phyloP scores from a whole-genome alignment of 2,329 filamentous ascomycete species.

The Arachnomyces sp. region DNA sequence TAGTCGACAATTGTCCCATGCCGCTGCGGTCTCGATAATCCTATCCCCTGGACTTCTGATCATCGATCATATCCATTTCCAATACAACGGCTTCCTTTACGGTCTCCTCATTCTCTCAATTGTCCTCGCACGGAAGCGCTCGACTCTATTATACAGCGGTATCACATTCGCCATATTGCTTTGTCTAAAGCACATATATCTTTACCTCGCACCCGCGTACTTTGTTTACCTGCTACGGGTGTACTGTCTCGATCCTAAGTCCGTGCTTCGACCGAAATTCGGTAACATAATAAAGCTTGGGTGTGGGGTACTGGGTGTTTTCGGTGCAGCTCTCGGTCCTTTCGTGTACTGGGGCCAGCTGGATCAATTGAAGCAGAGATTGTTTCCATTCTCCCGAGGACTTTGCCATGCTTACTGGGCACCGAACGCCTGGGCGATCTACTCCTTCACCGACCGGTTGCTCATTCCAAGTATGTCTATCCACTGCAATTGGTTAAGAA shows the following conservation, averaged over 20 bases:
- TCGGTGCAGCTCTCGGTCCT: conserved; percentile 77
- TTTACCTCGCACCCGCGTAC: conserved; percentile 92
- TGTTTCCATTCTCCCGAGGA: conserved; percentile 91
- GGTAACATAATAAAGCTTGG: conserved; percentile 79
- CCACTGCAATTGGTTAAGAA: neutral
- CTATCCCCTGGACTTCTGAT: conserved; percentile 89
- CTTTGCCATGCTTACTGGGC: conserved; percentile 98
- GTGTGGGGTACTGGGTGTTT: conserved; percentile 59
- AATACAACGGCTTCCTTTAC: conserved; percentile 97
- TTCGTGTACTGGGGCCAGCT: conserved; percentile 77
- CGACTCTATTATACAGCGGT: conserved; percentile 68
- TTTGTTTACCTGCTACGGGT: conserved; percentile 84
- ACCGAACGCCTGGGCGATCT: conserved; percentile 93
- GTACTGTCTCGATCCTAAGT: conserved; percentile 76
- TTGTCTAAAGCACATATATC: conserved; percentile 96
- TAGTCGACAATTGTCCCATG: conserved; percentile 70
- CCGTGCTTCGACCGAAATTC: conserved; percentile 66
- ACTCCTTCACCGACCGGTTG: conserved; percentile 79
- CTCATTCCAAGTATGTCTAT: conserved; percentile 65
- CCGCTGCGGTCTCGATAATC: conserved; percentile 77
- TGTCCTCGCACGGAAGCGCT: conserved; percentile 66
- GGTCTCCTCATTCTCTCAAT: conserved; percentile 81
- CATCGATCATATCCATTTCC: conserved; percentile 97
- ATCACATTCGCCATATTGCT: conserved; percentile 75
- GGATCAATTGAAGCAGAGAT: conserved; percentile 68